Base-by-base conservation (phyloP, 73 alveolate species). In the Effrenium voratum region DNA sequence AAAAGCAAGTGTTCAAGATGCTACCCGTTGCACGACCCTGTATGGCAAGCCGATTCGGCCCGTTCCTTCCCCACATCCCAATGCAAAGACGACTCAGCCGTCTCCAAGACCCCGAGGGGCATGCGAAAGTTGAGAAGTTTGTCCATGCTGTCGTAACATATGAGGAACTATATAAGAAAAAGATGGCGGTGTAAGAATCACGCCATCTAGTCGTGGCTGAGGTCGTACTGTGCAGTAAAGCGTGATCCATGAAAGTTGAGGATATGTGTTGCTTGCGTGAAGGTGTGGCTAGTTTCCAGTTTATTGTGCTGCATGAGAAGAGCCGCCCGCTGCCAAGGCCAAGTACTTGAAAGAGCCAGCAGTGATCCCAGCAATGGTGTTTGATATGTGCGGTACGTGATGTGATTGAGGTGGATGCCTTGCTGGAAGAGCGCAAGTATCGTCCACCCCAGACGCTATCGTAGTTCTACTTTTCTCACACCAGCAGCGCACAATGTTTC, bases 321-420 rank as follows among this genome's bases (percentile, higher is more conserved):
- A 2, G 15, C 24, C 3, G 68, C 24, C 32, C 32, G 32, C 38
- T 1, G 82, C 80, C 46, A 40, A 87, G 95, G 95, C 57, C 59
- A 90, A 90, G 49, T 75, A 90, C 87, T 68, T 90, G 75, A 50
- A 73, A n/a, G 97, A 75, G 57, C 87, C 97, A 5, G 97, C 50
- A 3, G 70, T 70, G 30, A 57, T 66, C 95, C 52, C 28, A 34
- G 44, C 59, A 24, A 40, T 13, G 12, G 86, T 36, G 34, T 43
- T 15, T 22, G 32, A 38, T 75, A 15, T n/a, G 26, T 80, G 45
- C 44, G 72, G 55, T 1, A 41, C 41, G 43, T 1, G 38, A 2
- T 8, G 13, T n/a, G n/a, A 6, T 32, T 72, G 63, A 87, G 95
- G 95, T 87, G 47, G 97, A 90, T 50, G 97, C 97, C 41, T 43